Base-by-base conservation (phyloP, 345 rosid genomes). In the Rubroshorea leprosula region DNA sequence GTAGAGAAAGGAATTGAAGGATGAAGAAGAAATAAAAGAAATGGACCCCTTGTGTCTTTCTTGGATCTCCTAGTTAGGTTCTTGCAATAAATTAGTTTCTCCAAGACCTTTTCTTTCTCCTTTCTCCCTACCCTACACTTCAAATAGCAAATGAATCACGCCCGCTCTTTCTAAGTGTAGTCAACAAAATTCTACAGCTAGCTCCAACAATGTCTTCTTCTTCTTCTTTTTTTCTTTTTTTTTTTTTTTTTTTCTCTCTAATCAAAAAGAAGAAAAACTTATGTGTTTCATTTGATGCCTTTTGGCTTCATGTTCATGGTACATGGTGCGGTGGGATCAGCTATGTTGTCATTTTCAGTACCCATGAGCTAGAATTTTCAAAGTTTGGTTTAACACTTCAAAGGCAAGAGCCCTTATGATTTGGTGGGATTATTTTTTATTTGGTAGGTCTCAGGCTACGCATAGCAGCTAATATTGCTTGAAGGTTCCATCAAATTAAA, bases 261-360 rank as follows among this genome's bases (percentile, higher is more conserved):
- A 44, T 45, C 5, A 38, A 12, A 58, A 47, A 24, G n/a, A 31
- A 8, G 51, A 4, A 1, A 31, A 29, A 60, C 49, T 26, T 15
- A 5, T 56, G 12, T 7, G 12, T 2, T 17, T 61, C 5, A 44
- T 49, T 14, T 55, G n/a, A 20, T 5, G 16, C 13, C 12, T 16
- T 3, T 15, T 38, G 29, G 23, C 9, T 68, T 44, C n/a, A 39
- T 23, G 27, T 11, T 5, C n/a, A n/a, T n/a, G n/a, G n/a, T n/a
- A n/a, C n/a, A n/a, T n/a, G n/a, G n/a, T n/a, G n/a, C n/a, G n/a
- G 24, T 35, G 51, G 59, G 49, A 49, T 64, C 66, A 50, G 80
- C 26, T 69, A 54, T 65, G 68, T 7, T 54, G 71, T 73, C 78
- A 3, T 10, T 45, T 41, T 64, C 72, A 47, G 5, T 6, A 51